Evolutionary conservation across 2,329 filamentous ascomycete genomes (phyloP).

Genomic region (Aspergillus eucalypticola): DNA sequence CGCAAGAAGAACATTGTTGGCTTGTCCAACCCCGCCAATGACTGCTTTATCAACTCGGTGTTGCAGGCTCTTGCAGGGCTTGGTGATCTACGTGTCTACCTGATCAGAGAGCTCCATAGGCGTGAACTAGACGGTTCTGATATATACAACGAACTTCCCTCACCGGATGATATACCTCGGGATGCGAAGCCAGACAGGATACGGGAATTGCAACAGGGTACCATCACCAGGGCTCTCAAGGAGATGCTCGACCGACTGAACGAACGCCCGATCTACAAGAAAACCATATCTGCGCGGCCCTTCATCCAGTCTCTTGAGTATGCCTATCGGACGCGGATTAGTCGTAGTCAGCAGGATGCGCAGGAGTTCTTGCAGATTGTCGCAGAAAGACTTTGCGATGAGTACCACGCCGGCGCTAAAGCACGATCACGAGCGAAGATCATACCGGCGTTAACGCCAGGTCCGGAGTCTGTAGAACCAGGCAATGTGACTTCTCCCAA

Average conservation of each 20-base stretch:
- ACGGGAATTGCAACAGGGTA: slow-evolving; percentile 69
- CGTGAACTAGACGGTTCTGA: slow-evolving; percentile 74
- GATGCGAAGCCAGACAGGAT: slow-evolving; percentile 50
- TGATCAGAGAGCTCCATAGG: slow-evolving; percentile 88
- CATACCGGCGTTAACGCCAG: slow-evolving; percentile 24
- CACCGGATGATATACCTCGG: slow-evolving; percentile 40
- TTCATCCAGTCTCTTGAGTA: slow-evolving; percentile 82
- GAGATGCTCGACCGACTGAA: slow-evolving; percentile 90
- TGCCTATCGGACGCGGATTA: slow-evolving; percentile 88
- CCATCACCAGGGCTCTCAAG: slow-evolving; percentile 85
- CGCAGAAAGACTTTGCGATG: slow-evolving; percentile 86
- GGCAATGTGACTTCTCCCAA: slow-evolving; percentile 20
- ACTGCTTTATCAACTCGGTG: slow-evolving; percentile 95
- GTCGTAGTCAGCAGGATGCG: slow-evolving; percentile 92
- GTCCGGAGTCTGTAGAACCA: slow-evolving; percentile 13
- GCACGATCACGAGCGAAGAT: slow-evolving; percentile 56
- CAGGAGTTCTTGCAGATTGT: slow-evolving; percentile 97
- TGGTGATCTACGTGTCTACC: slow-evolving; percentile 82
- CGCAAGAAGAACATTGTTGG: slow-evolving; percentile 89
- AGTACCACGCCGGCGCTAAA: slow-evolving; percentile 82
- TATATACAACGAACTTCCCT: slow-evolving; percentile 68
- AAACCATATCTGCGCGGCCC: slow-evolving; percentile 83
- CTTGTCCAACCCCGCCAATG: slow-evolving; percentile 86
- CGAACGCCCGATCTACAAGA: slow-evolving; percentile 88
- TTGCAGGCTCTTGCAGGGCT: slow-evolving; percentile 90